Base-by-base conservation (phyloP, 768 basidiomycete species). In the Daedaleopsis nitida region DNA sequence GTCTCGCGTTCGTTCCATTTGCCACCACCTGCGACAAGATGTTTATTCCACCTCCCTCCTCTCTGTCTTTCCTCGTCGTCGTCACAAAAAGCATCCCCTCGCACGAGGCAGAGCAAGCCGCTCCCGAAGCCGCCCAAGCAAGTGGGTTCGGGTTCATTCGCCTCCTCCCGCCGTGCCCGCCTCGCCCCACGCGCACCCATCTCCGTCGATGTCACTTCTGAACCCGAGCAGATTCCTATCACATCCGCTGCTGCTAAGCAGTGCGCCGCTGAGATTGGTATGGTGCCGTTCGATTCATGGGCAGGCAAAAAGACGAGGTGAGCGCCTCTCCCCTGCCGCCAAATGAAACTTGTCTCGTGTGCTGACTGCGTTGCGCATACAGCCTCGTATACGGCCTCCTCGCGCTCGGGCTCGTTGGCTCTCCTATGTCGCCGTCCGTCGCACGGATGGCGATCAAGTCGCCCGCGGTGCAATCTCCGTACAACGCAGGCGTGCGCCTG, bases 261-360 rank as follows among this genome's bases (percentile, higher is more conserved):
- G 39, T 55, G 55, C 52, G 55, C 62, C 50, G 44, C 37, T 24
- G 65, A 68, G 52, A 65, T 66, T 42, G 65, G 68, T 24, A 66
- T 68, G 65, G 65, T 65, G n/a, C 58, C 68, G 12, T 66, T 54
- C 55, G 63, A 66, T 12, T 66, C 65, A 2, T 66, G 65, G 65
- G 57, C 63, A 1, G 66, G 66, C 54, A 65, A 66, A 53, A 66
- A 61, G 55, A 56, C 61, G 1, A 55, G 64, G 60, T 66, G 57
- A 54, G 62, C 34, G 8, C 1, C 12, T 24, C 27, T 57, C 27
- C n/a, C 43, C 11, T 44, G 21, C 44, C 5, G 27, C 47, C 16
- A 47, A 27, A 19, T 27, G 19, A 17, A 12, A 56, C 54, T 37
- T 16, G 39, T 21, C 27, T 17, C 24, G 49, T 47, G 32, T 9